A percentile compares a stretch with the other conserved stretches of the same genome.
phyloP scores from a whole-genome alignment of 2,329 filamentous ascomycete genomes.

The Orbilia blumenaviensis region DNA sequence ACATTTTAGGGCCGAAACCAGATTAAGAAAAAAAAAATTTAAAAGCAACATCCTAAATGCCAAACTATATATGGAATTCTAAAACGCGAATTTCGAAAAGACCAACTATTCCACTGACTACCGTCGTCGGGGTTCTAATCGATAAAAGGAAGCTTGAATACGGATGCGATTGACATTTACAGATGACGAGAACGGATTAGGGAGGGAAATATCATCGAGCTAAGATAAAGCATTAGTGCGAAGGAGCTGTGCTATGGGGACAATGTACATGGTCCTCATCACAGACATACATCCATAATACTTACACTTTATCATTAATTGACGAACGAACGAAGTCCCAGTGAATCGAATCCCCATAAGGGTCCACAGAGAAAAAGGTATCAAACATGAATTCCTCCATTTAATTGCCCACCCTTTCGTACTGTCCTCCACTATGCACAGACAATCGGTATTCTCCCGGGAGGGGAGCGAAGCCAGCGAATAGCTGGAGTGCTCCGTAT shows the following conservation, averaged over 20 bases:
- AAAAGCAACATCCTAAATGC: constrained; percentile 43
- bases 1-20: too few relatives aligned
- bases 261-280: too few relatives aligned
- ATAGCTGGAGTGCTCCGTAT: neutral
- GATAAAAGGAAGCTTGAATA: constrained; percentile 19
- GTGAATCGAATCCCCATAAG: too few relatives aligned
- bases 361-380: too few relatives aligned
- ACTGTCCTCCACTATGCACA: neutral
- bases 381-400: constrained; percentile 9
- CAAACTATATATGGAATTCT: constrained; percentile 41
- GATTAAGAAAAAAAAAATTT: too few relatives aligned
- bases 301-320: too few relatives aligned
- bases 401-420: neutral
- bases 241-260: too few relatives aligned
- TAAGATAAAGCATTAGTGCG: too few relatives aligned
- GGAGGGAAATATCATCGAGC: neutral
- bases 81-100: constrained; percentile 15
- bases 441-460: constrained; percentile 1
- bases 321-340: too few relatives aligned
- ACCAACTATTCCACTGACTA: constrained; percentile 18
- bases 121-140: neutral
- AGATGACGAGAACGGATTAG: constrained; percentile 15
- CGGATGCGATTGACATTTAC: constrained; percentile 28
- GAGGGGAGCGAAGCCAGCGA: neutral
- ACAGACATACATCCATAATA: too few relatives aligned